Evolutionary conservation across 2,329 filamentous ascomycete species (phyloP), one percentile per base, ranked within the genome.

Genomic region (Colletotrichum theobromicola): DNA sequence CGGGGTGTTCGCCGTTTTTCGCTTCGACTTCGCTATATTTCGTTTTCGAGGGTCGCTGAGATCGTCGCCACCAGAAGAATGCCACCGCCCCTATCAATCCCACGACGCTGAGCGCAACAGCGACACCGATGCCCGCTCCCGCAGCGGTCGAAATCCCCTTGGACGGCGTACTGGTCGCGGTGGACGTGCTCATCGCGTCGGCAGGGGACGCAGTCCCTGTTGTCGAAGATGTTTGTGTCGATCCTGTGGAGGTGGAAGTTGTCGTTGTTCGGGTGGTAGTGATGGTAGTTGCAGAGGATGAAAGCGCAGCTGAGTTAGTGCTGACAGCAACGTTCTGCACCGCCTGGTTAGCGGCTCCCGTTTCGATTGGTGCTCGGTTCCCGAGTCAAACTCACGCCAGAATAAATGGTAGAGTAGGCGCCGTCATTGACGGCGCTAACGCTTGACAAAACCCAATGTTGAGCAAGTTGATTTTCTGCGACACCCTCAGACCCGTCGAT

Each of bases 361-460:
- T n/a, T 28, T 37, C 8, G n/a, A 34, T 50, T 64, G 35, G 61
- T 64, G 24, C 61, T 21, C 37, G 34, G 34, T 37, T 64, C 18
- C 64, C 32, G 55, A n/a, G 9, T 35, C 24, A 57, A 50, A 75
- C 78, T 64, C 72, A 81, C 81, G 60, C 79, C 78, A 6, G 79
- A 79, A 30, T 81, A 83, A 7, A 79, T 76, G 0, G 83, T 84
- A 5, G 81, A 83, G 62, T 80, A 84, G 4, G 79, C 81, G 4
- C 78, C 79, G 18, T 84, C 80, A 37, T 84, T 75, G 4, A 84
- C 79, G 4, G 79, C 53, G 4, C 76, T 78, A 5, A 78, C 78
- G 37, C 82, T 83, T 18, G 78, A 80, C 76, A 84, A 78, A 50
- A 83, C 72, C 82, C 83, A 84, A 30, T 80, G 81, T 58, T 83